Base-by-base conservation (phyloP, 306 rosid species). In the Amphicarpaea edgeworthii region DNA sequence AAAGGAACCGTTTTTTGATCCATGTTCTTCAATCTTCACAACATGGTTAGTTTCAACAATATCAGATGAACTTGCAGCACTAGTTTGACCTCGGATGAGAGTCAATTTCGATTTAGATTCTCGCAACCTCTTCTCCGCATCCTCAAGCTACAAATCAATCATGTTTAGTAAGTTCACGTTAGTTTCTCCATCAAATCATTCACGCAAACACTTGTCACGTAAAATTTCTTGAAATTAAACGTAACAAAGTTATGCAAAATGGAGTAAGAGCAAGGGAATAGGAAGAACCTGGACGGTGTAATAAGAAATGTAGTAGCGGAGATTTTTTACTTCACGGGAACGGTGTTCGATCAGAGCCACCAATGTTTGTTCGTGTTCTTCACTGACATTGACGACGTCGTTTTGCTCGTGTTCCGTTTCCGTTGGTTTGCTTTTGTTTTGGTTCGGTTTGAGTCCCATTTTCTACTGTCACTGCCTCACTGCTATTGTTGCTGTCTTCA, bases 321-420 rank as follows among this genome's bases (percentile, higher is more conserved):
- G 74, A 50, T 59, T 69, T 70, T 81, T 72, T 16, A 90, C 89
- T 85, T 88, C 93, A 41, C 67, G 77, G n/a, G 82, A 51, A n/a
- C 92, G 90, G 38, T 85, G 91, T 17, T 90, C 87, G 66, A 90
- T 74, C 26, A 92, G 79, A 76, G 90, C 93, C 16, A 88, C 72
- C 73, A 92, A 76, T 15, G 90, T 79, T 78, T 88, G 86, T 41
- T 90, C 97, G 61, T 86, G 87, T 70, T 90, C 96, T 70, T 80
- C 2, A 4, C 8, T 15, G 12, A 0, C n/a, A 16, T 3, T 49
- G 28, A 26, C 43, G 46, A 69, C 46, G n/a, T 1, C 60, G 58
- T 69, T 47, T 30, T 47, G 60, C 0, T 30, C 10, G 20, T 60
- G 67, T 4, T 61, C 23, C 30, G 30, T 26, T 26, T 26, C 3